phyloP scores from a whole-genome alignment of 306 rosid species.

The Leucaena leucocephala region DNA sequence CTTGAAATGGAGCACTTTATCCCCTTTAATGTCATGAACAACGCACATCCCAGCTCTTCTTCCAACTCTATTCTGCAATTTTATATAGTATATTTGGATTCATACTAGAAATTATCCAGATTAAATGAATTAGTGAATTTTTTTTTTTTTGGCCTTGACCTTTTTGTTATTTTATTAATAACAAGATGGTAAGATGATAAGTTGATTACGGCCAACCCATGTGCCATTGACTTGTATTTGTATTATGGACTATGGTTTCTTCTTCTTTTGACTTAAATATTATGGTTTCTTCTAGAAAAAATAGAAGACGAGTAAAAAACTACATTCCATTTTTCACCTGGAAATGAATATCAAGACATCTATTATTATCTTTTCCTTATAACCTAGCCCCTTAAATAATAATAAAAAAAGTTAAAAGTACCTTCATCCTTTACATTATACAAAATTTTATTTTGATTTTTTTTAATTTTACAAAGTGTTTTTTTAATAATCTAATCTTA shows the following conservation, averaged over 20 bases:
- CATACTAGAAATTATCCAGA: neutral
- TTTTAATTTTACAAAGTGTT: no score
- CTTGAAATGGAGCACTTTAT: neutral
- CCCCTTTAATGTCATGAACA: no score
- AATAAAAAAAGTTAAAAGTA: no score
- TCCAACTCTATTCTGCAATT: neutral
- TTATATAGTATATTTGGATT: neutral
- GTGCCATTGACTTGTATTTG: neutral
- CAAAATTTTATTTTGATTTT: no score
- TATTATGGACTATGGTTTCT: neutral
- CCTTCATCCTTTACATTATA: no score
- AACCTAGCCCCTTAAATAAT: no score
- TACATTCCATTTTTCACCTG: neutral
- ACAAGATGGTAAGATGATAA: neutral
- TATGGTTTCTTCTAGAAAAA: neutral
- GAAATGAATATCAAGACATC: no score
- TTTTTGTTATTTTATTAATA: neutral
- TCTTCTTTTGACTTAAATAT: no score
- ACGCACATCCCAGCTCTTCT: neutral
- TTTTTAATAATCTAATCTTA: no score
- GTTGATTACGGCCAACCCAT: neutral
- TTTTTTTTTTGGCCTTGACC: neutral
- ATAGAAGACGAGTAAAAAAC: neutral
- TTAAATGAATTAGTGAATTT: neutral
- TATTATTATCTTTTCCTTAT: no score